Base-by-base conservation (phyloP, 2,329 filamentous ascomycete species). In the Pseudogymnoascus sp. region DNA sequence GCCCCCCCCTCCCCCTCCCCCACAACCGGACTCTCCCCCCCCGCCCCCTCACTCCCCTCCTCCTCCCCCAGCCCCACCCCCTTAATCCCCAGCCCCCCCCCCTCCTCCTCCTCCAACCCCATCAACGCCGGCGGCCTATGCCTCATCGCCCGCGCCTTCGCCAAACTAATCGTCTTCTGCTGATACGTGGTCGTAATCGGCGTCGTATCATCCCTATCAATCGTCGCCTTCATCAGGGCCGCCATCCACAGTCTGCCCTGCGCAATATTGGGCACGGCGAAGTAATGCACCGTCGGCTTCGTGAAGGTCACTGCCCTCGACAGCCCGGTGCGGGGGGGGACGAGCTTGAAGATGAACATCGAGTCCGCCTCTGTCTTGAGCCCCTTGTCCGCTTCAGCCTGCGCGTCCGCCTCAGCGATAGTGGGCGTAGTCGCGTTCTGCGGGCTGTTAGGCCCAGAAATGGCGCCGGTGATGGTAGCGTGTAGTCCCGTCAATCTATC, bases 261-360 rank as follows among this genome's bases (percentile, higher is more conserved):
- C 70, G 91, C 87, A 64, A 97, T 79, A 70, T 89, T 96, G 62
- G 96, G 93, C 21, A 97, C 92, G 4, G 96, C 95, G 75, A 99
- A 99, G 75, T 97, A 97, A 75, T 99, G 95, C 40, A 97, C 90
- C 8, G 92, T 95, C 4, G 95, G 95, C 75, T 97, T 97, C 1
- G 95, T 99, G 74, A 99, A 99, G 73, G 93, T 96, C 64, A 99
- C 93, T 0, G 92, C 95, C 64, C 91, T 88, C 10, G 92, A 91
- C 9, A 96, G 82, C 10, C 93, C 93, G 4, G 88, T 85, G 65
- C 93, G 90, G 0, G 95, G 95, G 1, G 95, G 95, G 6, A 96
- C 87, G 7, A 99, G 86, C 78, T 99, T 99, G 83, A 99, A 99
- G 72, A 97, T 97, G 78, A 99, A 99, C 73, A 96, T 89, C 1